Conservation (phyloP, 352 stramenopile genomes). For the Pythium graminicola region DNA sequence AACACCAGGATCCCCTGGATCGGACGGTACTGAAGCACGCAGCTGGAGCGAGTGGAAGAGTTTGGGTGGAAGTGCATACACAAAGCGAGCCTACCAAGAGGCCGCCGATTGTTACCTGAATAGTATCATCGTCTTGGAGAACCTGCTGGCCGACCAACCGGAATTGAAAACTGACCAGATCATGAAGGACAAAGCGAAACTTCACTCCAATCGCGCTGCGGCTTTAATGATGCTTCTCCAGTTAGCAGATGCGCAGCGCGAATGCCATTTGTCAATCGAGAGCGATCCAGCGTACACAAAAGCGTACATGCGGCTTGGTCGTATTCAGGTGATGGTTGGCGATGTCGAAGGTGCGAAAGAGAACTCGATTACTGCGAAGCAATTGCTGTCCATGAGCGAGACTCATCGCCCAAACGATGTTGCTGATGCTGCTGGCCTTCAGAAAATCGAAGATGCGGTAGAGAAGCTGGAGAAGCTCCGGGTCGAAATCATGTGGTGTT, state of each 20-base stretch:
- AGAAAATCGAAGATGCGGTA: constrained; percentile 52
- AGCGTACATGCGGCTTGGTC: constrained; percentile 58
- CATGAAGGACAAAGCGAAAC: constrained; percentile 71
- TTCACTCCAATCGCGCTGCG: constrained; percentile 72
- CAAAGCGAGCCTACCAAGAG: constrained; percentile 33
- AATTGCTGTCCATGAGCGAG: constrained; percentile 30
- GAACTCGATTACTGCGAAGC: constrained; percentile 39
- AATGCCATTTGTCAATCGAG: constrained; percentile 59
- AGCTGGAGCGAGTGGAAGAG: constrained; percentile 61
- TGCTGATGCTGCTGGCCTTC: constrained; percentile 34
- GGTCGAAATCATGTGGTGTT: constrained; percentile 53
- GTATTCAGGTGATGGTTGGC: constrained; percentile 66
- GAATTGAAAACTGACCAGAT: constrained; percentile 31
- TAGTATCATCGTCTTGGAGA: constrained; percentile 45
- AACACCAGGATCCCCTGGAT: background rate
- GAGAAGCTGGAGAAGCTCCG: constrained; percentile 39
- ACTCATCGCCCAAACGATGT: constrained; percentile 21
- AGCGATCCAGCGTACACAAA: constrained; percentile 61
- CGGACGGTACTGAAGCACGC: constrained; percentile 21
- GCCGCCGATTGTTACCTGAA: constrained; percentile 42
- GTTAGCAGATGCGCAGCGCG: constrained; percentile 58
- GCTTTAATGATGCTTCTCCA: constrained; percentile 77
- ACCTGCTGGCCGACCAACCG: constrained; percentile 26
- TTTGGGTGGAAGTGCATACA: constrained; percentile 46
- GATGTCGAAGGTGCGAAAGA: constrained; percentile 47